These are phyloP conservation scores for Psophocarpus tetragonolobus DNA, from an alignment of 306 rosid species.

Conservation along the genomic window DNA sequence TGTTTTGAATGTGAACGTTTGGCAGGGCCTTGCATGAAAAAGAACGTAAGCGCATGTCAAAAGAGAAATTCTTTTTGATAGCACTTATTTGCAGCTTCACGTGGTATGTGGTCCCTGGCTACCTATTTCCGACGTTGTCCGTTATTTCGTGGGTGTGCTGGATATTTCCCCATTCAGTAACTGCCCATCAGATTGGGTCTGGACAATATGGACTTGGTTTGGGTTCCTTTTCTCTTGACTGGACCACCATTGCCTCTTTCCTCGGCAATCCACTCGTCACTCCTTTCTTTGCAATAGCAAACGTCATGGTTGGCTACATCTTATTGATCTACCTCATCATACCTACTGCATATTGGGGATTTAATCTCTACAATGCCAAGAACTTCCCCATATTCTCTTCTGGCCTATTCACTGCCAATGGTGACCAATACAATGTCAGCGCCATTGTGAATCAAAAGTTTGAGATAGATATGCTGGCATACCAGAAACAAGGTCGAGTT, in stretches of 20 bases:
- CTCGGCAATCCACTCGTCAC: slow-evolving; percentile 58
- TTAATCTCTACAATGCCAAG: slow-evolving; percentile 52
- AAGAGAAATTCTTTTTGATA: slow-evolving; percentile 60
- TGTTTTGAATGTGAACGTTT: background rate
- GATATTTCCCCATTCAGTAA: slow-evolving; percentile 51
- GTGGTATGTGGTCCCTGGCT: slow-evolving; percentile 66
- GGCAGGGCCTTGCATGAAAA: slow-evolving; percentile 68
- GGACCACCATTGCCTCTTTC: slow-evolving; percentile 59
- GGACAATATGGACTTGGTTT: slow-evolving; percentile 63
- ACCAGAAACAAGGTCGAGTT: slow-evolving; percentile 47
- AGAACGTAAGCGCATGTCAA: slow-evolving; percentile 52
- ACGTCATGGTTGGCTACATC: slow-evolving; percentile 53
- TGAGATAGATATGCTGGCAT: slow-evolving; percentile 54
- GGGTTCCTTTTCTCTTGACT: slow-evolving; percentile 61
- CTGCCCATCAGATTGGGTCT: slow-evolving; percentile 69
- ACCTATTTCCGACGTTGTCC: slow-evolving; percentile 50
- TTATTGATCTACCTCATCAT: slow-evolving; percentile 44
- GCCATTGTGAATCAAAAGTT: slow-evolving; percentile 61
- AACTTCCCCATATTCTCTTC: slow-evolving; percentile 65
- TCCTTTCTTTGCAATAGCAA: slow-evolving; percentile 62
- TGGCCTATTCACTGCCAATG: slow-evolving; percentile 41
- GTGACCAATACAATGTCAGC: slow-evolving; percentile 43
- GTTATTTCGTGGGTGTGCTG: slow-evolving; percentile 68
- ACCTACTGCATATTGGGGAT: slow-evolving; percentile 60
- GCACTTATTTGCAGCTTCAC: slow-evolving; percentile 65